Evolutionary conservation across 2,329 filamentous ascomycete species (phyloP).

Genomic region (Aspergillus carbonarius): DNA sequence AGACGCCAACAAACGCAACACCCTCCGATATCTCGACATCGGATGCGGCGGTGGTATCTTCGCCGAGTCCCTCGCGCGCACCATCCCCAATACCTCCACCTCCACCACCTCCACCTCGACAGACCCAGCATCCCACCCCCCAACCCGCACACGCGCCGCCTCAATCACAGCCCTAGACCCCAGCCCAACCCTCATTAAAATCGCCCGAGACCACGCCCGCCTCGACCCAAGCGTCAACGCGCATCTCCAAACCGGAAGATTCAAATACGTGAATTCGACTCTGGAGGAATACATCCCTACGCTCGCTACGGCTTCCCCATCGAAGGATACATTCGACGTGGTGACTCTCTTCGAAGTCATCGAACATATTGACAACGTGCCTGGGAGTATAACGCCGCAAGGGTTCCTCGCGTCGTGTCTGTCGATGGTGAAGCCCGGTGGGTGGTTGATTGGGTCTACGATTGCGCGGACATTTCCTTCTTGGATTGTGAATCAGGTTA

Average conservation of each 20-base stretch:
- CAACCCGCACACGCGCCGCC: conserved; percentile 38
- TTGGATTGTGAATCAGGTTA: conserved; percentile 87
- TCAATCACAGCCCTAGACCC: conserved; percentile 49
- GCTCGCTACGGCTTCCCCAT: conserved; percentile 8
- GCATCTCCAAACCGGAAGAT: conserved; percentile 50
- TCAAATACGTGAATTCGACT: conserved; percentile 72
- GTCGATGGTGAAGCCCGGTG: conserved; percentile 76
- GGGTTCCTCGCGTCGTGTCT: conserved; percentile 58
- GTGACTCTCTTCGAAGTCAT: conserved; percentile 92
- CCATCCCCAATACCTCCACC: conserved; percentile 29
- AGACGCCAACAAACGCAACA: conserved; percentile 23
- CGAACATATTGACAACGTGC: conserved; percentile 80
- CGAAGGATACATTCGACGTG: conserved; percentile 62
- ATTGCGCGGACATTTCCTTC: conserved; percentile 87
- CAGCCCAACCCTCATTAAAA: conserved; percentile 46
- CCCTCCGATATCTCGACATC: conserved; percentile 73
- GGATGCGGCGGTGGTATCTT: conserved; percentile 97
- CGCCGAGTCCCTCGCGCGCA: conserved; percentile 63
- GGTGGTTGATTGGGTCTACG: conserved; percentile 89
- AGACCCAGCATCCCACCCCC: neutral
- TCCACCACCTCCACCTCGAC: too few species aligned
- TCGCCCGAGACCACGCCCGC: conserved; percentile 74
- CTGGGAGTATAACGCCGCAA: conserved; percentile 69
- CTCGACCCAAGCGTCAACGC: conserved; percentile 66
- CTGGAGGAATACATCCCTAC: conserved; percentile 58